These are phyloP conservation scores for Cucurbita argyrosperma DNA, from an alignment of 306 rosid genomes.

Conservation along the genomic window DNA sequence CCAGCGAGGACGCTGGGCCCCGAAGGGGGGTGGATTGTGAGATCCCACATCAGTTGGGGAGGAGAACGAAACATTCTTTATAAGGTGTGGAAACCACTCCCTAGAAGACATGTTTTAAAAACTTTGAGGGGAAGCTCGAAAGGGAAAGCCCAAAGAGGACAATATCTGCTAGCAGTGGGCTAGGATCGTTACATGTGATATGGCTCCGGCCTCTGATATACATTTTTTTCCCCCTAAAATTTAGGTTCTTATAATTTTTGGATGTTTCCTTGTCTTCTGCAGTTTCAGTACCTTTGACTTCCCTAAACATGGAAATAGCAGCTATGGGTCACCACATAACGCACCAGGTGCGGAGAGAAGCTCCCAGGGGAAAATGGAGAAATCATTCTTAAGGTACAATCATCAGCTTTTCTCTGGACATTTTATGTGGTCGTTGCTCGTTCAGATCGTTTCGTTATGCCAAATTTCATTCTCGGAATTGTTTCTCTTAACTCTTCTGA, in stretches of 20 bases:
- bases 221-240: background rate
- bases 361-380: constrained; percentile 97
- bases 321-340: constrained; percentile 60
- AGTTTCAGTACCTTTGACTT: constrained; percentile 78
- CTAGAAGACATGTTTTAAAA: too few species aligned
- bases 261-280: constrained; percentile 12
- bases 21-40: too few species aligned
- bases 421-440: background rate
- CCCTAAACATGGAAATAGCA: constrained; percentile 63
- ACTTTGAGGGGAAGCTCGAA: too few species aligned
- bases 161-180: too few species aligned
- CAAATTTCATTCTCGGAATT: background rate
- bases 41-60: too few species aligned
- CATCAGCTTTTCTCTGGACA: background rate
- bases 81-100: too few species aligned
- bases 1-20: too few species aligned
- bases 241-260: background rate
- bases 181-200: background rate
- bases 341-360: constrained; percentile 47
- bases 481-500: background rate
- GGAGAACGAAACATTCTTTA: too few species aligned
- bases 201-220: background rate
- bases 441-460: background rate
- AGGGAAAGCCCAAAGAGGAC: too few species aligned
- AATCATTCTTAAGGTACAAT: constrained; percentile 77